Evolutionary conservation across 352 stramenopile species (phyloP).

Genomic region (Plasmopara viticola): DNA sequence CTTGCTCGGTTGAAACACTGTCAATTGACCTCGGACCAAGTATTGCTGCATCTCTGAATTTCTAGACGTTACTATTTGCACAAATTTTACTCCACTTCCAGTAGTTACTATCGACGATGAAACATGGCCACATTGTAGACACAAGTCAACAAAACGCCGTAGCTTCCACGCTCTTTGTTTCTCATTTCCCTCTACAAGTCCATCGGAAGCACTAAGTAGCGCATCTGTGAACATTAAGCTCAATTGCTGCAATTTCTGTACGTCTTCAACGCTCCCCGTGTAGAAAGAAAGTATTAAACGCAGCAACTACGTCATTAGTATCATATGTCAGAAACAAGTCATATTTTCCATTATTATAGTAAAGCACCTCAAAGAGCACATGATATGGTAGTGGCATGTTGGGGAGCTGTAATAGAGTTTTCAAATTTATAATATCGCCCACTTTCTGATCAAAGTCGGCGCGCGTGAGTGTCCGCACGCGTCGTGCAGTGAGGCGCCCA

Average conservation of each 20-base stretch:
- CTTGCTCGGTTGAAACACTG: conserved; percentile 9
- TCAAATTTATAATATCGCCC: conserved; percentile 45
- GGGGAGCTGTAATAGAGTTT: conserved; percentile 45
- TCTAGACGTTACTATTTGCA: conserved; percentile 13
- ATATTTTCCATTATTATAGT: conserved; percentile 6
- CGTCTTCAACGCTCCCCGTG: conserved; percentile 19
- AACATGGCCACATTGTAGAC: conserved; percentile 27
- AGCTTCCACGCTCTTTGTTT: conserved; percentile 32
- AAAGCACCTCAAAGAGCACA: conserved; percentile 37
- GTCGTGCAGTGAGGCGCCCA: conserved; percentile 22
- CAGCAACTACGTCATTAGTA: conserved; percentile 20
- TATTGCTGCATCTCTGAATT: conserved; percentile 28
- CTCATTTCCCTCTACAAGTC: conserved; percentile 11
- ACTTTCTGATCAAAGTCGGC: conserved; percentile 51
- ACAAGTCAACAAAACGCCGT: conserved; percentile 38
- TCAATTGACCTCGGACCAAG: conserved; percentile 22
- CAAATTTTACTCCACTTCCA: conserved; percentile 9
- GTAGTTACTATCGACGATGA: conserved; percentile 3
- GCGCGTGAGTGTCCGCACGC: conserved; percentile 9
- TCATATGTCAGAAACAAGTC: conserved; percentile 1
- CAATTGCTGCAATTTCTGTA: conserved; percentile 23
- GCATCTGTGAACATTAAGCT: conserved; percentile 23
- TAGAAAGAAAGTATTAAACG: conserved; percentile 43
- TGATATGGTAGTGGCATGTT: conserved; percentile 42
- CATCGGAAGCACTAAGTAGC: conserved; percentile 12